Evolutionary conservation across 768 basidiomycete species (phyloP), one percentile per base, ranked within the genome.

Genomic region (Rhodotorula sphaerocarpa): DNA sequence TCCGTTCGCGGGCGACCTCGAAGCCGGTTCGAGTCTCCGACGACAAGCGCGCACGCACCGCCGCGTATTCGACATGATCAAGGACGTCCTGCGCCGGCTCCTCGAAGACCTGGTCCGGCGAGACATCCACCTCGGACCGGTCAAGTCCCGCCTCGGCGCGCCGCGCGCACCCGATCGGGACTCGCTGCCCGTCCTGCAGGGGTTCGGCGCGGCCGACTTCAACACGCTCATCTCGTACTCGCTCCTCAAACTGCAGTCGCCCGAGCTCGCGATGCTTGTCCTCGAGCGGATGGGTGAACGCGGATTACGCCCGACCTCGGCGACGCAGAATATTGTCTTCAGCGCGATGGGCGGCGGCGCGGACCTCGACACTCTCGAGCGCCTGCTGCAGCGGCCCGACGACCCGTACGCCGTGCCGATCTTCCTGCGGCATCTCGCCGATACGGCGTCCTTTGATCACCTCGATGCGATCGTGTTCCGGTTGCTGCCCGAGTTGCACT

Each of bases 401-500:
- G 31, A 18, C 11, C 16, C 25, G 34, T 76, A 77, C 67, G 82
- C 82, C 1, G 74, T 86, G 57, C 79, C 79, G 7, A 77, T 79
- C 43, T 80, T 82, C 61, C 79, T 88, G 52, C 67, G 76, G 10
- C 76, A 82, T 67, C 77, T 86, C 48, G 77, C 78, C 7, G 75
- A 81, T 5, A 81, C 76, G 1, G 82, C 82, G n/a, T 74, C 74
- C 20, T 78, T 80, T 0, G 70, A 79, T 2, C 66, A 75, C 7
- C 80, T 84, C 14, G 76, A 77, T 0, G 61, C 77, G 2, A 70
- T 83, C 50, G 74, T 88, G n/a, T 81, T 81, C 59, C 71, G 70
- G 3, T 70, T 85, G 39, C 75, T 88, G 54, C 86, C 86, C 55
- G 63, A 70, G 25, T 58, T 65, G 50, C 58, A 70, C 43, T 28